A percentile compares a stretch with the other conserved stretches of the same genome.
Evolutionary conservation across 257 asterid genomes (phyloP).

Genomic region (Paraleonurus japonicus): DNA sequence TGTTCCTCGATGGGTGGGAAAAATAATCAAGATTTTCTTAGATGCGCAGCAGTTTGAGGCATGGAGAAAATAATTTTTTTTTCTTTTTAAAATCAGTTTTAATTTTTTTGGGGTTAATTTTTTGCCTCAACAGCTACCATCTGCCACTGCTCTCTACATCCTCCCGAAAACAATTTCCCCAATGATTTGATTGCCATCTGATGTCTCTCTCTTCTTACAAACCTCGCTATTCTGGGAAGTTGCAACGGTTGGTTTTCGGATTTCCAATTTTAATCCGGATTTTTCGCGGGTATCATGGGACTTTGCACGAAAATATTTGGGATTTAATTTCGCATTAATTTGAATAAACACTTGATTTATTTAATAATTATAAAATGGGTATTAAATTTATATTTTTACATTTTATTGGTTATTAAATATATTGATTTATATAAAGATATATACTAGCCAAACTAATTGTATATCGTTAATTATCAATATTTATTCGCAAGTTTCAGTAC

Average conservation of each 20-base stretch:
- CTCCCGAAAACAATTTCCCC: slow-evolving; percentile 25
- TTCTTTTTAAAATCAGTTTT: slow-evolving; percentile 13
- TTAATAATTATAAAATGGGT: too few relatives aligned
- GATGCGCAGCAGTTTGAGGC: slow-evolving; percentile 37
- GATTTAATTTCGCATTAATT: not conserved
- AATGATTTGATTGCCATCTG: slow-evolving; percentile 3
- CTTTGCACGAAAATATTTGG: not conserved
- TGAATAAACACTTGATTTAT: not conserved
- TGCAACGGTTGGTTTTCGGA: slow-evolving; percentile 33
- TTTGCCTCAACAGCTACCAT: slow-evolving; percentile 35
- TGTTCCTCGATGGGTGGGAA: slow-evolving; percentile 36
- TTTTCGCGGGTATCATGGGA: slow-evolving; percentile 28
- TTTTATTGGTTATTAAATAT: not conserved
- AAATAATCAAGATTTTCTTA: slow-evolving; percentile 31
- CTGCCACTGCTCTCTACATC: slow-evolving; percentile 42
- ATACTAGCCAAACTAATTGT: too few relatives aligned
- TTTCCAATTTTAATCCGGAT: slow-evolving; percentile 24
- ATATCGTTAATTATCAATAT: too few relatives aligned
- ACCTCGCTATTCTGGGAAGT: slow-evolving; percentile 35
- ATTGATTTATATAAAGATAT: too few relatives aligned
- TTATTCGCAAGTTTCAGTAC: too few relatives aligned
- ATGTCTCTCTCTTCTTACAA: slow-evolving; percentile 18
- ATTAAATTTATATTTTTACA: not conserved
- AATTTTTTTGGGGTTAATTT: slow-evolving; percentile 17
- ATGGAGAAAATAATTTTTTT: slow-evolving; percentile 32